A percentile compares a stretch with the other conserved stretches of the same genome.
Evolutionary conservation across 225 moss, liverwort and hornwort genomes (phyloP).

Genomic region (Pleurozium schreberi): DNA sequence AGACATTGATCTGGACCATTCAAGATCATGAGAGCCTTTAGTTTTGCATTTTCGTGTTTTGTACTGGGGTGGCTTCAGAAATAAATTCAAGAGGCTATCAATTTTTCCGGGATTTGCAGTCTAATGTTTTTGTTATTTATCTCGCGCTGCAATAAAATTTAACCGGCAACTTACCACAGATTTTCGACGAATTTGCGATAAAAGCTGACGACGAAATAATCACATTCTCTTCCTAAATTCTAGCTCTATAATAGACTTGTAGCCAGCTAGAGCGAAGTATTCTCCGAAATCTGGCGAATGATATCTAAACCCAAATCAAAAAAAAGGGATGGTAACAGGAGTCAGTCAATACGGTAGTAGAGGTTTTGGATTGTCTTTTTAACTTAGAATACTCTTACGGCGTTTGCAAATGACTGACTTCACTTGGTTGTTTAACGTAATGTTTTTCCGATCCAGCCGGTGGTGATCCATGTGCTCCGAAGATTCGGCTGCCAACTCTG

Average conservation of each 20-base stretch:
- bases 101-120: too few species aligned
- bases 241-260: background rate
- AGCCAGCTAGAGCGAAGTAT: background rate
- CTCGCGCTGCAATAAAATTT: background rate
- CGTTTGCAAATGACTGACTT: background rate
- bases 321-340: background rate
- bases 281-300: background rate
- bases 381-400: too few species aligned
- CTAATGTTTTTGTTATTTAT: too few species aligned
- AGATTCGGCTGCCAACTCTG: constrained; percentile 88
- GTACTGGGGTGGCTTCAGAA: background rate
- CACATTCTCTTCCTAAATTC: background rate
- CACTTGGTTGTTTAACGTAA: background rate
- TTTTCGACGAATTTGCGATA: too few species aligned
- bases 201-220: background rate
- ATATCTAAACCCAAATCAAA: background rate
- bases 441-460: constrained; percentile 34
- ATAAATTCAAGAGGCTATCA: background rate
- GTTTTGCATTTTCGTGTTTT: background rate
- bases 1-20: background rate
- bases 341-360: background rate
- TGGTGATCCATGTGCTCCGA: constrained; percentile 76
- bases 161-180: background rate
- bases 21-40: background rate
- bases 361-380: too few species aligned